A percentile compares a stretch with the other conserved stretches of the same genome.
Evolutionary conservation across 2,329 filamentous ascomycete species (phyloP).

Genomic region (Xylaria digitata): DNA sequence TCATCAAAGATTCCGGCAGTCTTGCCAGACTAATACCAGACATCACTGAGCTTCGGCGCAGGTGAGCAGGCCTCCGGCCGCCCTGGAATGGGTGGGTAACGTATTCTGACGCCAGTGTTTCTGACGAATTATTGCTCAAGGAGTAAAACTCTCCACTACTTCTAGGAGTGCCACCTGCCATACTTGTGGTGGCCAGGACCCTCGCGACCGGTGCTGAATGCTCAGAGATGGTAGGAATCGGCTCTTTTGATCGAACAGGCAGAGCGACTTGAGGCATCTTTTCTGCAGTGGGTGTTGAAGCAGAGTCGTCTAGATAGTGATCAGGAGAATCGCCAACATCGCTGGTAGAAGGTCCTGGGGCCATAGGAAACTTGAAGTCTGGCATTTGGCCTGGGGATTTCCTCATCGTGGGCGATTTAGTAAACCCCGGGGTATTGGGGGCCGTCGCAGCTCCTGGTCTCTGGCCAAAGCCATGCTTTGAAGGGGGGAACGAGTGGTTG

Average conservation of each 20-base stretch:
- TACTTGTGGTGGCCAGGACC: constrained; percentile 81
- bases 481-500: constrained; percentile 64
- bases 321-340: constrained; percentile 44
- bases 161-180: constrained; percentile 80
- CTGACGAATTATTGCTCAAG: constrained; percentile 92
- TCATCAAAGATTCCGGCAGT: constrained; percentile 86
- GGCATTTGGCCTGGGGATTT: constrained; percentile 59
- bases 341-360: constrained; percentile 56
- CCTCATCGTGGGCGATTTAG: constrained; percentile 55
- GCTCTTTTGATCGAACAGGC: constrained; percentile 57
- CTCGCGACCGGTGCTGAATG: constrained; percentile 70
- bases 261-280: constrained; percentile 52
- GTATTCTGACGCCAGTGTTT: constrained; percentile 93
- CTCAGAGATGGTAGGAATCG: constrained; percentile 65
- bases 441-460: constrained; percentile 57
- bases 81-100: constrained; percentile 63
- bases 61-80: constrained; percentile 56
- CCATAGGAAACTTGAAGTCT: constrained; percentile 68
- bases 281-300: constrained; percentile 55
- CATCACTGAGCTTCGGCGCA: constrained; percentile 60
- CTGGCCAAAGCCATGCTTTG: constrained; percentile 56
- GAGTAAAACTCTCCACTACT: constrained; percentile 97
- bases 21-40: constrained; percentile 56
- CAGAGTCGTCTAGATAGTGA: constrained; percentile 52
- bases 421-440: constrained; percentile 58